A percentile compares a stretch with the other conserved stretches of the same genome.
phyloP scores from a whole-genome alignment of 129 eudicot species.

The Ambrosia trifida region DNA sequence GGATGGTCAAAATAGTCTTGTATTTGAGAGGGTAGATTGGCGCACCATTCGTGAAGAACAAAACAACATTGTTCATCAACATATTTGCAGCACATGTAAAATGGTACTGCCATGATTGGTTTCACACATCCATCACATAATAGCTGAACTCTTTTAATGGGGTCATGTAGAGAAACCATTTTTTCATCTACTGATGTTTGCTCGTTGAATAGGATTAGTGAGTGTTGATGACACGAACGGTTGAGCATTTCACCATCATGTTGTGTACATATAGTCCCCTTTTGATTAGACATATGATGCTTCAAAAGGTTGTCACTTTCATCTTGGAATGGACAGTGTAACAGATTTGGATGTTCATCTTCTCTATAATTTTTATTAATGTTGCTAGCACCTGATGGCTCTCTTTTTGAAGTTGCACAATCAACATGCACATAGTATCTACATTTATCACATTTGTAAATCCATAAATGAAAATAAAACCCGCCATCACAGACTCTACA shows the following conservation, averaged over 20 bases:
- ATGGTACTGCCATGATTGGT: constrained; percentile 1
- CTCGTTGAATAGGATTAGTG: neutral
- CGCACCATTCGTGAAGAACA: constrained; percentile 15
- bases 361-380: neutral
- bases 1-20: neutral
- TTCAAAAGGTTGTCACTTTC: neutral
- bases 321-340: neutral
- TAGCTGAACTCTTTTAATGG: neutral
- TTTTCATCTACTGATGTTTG: neutral
- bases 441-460: too few species aligned
- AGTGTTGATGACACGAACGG: neutral
- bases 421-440: too few species aligned
- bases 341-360: neutral
- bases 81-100: constrained; percentile 4
- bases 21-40: constrained; percentile 2
- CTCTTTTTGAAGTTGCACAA: too few species aligned
- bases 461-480: too few species aligned
- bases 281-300: too few species aligned
- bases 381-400: too few species aligned
- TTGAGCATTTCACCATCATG: too few species aligned
- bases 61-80: neutral
- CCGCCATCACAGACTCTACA: too few species aligned
- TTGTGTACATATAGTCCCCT: too few species aligned
- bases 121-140: constrained; percentile 5
- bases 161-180: too few species aligned